These are phyloP conservation scores for Pichia norvegensis DNA, from an alignment of 1,139 yeast genomes.

Conservation along the genomic window DNA sequence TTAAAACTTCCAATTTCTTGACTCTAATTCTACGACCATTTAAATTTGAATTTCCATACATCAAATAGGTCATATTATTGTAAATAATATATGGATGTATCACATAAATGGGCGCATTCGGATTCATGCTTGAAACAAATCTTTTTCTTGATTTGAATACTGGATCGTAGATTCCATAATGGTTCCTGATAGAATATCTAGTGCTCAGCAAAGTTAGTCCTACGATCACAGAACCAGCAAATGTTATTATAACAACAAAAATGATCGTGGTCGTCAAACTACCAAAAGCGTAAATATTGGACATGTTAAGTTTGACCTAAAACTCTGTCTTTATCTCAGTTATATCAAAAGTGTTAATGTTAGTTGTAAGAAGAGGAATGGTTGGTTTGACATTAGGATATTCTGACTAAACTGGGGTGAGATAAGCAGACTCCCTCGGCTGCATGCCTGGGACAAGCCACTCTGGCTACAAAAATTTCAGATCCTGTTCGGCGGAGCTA, in stretches of 20 bases:
- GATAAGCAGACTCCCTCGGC: too few relatives aligned
- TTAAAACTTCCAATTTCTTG: slow-evolving; percentile 43
- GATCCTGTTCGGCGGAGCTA: too few relatives aligned
- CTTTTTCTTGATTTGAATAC: slow-evolving; percentile 19
- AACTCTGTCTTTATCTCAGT: too few relatives aligned
- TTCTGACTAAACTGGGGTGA: too few relatives aligned
- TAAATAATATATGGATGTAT: slow-evolving; percentile 13
- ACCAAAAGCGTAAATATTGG: slow-evolving; percentile 14
- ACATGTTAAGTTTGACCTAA: not conserved
- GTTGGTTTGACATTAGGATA: too few relatives aligned
- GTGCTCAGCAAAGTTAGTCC: slow-evolving; percentile 52
- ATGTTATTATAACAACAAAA: slow-evolving; percentile 54
- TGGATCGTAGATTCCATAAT: slow-evolving; percentile 45
- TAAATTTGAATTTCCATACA: slow-evolving; percentile 4
- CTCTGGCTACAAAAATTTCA: too few relatives aligned
- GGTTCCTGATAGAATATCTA: slow-evolving; percentile 49
- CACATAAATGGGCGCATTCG: slow-evolving; percentile 8
- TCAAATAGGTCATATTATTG: slow-evolving; percentile 2
- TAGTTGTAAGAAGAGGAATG: too few relatives aligned
- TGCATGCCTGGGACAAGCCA: too few relatives aligned
- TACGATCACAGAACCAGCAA: slow-evolving; percentile 51
- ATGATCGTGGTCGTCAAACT: slow-evolving; percentile 48
- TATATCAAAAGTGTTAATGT: too few relatives aligned
- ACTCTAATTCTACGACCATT: slow-evolving; percentile 29
- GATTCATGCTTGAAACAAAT: slow-evolving; percentile 19